phyloP scores from a whole-genome alignment of 2,329 filamentous ascomycete genomes.

The Nemania abortiva region DNA sequence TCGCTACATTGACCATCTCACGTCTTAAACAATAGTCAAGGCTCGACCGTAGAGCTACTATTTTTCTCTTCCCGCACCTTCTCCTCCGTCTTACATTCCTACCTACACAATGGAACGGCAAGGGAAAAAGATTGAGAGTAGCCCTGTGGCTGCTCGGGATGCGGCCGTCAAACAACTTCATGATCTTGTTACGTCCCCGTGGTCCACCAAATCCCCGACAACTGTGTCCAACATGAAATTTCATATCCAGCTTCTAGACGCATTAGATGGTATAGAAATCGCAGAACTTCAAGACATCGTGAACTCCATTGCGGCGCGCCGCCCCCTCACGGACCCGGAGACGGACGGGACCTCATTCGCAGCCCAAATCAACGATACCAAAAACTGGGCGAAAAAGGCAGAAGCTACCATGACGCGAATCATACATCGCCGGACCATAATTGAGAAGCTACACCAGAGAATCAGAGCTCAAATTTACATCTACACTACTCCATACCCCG shows the following conservation, averaged over 20 bases:
- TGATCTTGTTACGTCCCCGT: not conserved
- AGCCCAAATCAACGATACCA: not conserved
- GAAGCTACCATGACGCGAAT: not conserved
- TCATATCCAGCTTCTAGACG: not conserved
- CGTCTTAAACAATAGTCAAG: not conserved
- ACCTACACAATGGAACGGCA: not conserved
- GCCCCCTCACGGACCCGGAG: not conserved
- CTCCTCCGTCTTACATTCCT: not conserved
- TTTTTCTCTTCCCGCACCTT: not conserved
- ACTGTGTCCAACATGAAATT: not conserved
- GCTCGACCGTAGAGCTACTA: not conserved
- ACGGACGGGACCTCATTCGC: not conserved
- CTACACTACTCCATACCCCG: no score
- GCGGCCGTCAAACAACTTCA: slow-evolving; percentile 1
- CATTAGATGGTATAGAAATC: not conserved
- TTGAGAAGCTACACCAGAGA: not conserved
- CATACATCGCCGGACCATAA: not conserved
- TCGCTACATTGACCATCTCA: not conserved
- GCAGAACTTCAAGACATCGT: not conserved
- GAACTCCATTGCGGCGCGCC: not conserved
- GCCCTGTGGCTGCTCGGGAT: no score
- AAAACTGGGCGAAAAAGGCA: not conserved
- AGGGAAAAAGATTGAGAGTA: not conserved
- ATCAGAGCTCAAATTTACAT: not conserved
- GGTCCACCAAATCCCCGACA: not conserved